Evolutionary conservation across 1,284 basidiomycete genomes (phyloP).

Genomic region (Cryptococcus hybrid): DNA sequence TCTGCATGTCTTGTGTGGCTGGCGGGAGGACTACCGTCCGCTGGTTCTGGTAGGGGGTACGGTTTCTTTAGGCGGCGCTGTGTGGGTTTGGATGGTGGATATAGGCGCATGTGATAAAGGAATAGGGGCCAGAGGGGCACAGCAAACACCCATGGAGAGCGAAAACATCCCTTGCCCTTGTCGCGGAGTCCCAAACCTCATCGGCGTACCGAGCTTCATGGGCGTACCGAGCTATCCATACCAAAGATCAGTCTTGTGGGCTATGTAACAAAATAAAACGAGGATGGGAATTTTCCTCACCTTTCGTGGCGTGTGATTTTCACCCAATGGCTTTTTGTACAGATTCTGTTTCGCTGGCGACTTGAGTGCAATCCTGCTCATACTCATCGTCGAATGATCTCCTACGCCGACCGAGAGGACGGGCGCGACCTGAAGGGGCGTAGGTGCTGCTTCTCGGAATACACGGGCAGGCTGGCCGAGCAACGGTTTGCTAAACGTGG

Average conservation of each 20-base stretch:
- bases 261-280: too few species aligned
- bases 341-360: conserved; percentile 13
- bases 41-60: too few species aligned
- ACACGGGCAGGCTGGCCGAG: conserved; percentile 25
- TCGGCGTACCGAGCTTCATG: conserved; percentile 14
- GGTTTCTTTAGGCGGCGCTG: too few species aligned
- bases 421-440: conserved; percentile 5
- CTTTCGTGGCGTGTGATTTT: conserved; percentile 9
- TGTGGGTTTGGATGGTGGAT: too few species aligned
- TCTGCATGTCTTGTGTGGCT: too few species aligned
- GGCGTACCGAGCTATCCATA: conserved; percentile 20
- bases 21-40: too few species aligned
- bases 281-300: neutral
- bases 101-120: too few species aligned
- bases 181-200: neutral
- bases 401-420: conserved; percentile 14
- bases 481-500: too few species aligned
- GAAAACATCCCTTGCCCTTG: too few species aligned
- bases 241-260: neutral
- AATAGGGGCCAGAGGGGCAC: too few species aligned
- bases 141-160: too few species aligned
- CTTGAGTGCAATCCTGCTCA: neutral
- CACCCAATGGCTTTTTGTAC: conserved; percentile 6
- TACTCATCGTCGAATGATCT: neutral
- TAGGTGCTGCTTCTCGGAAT: conserved; percentile 6